Base-by-base conservation (phyloP, 2,329 filamentous ascomycete genomes). In the Diplodia seriata region DNA sequence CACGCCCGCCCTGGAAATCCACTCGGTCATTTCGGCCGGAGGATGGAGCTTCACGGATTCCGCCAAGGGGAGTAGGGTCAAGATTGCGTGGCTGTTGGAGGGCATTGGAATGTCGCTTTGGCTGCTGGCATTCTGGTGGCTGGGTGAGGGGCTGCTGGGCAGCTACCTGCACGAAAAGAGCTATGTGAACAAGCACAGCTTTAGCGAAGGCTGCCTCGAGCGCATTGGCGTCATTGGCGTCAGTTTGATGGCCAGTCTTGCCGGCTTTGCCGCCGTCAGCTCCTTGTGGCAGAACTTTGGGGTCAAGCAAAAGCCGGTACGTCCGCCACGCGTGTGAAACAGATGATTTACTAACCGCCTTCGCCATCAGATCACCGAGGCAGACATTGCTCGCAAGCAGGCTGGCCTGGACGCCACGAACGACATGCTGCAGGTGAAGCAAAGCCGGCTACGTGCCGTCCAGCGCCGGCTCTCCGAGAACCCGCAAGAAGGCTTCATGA, bases 251-350 rank as follows among this genome's bases (percentile, higher is more conserved):
- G 93, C 92, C 18, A 85, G 94, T 15, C 82, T 97, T n/a, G 92
- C 92, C 7, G 93, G 93, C 0, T 97, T 96, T 74, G 93, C 93
- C 6, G 92, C 92, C n/a, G 91, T 96, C 40, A 94, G 91, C 29
- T 90, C 91, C 1, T 88, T 93, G 1, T 97, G 93, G 92, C 91
- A 96, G 75, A 92, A 88, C 0, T 92, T 96, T 78, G 86, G 88
- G 29, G 87, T 89, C 36, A 86, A 85, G 49, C 82, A 87, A 55
- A 84, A 86, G 36, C 86, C 86, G 3, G 87, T 84, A 70, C 72
- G 78, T n/a, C 12, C 31, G 31, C 38, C 18, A 14, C 33, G 15
- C 26, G 14, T 70, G 47, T 2, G 78, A 68, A 53, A 67, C 69
- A 53, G 11, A 15, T 12, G 26, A 20, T 53, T 18, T 23, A 6